phyloP scores from a whole-genome alignment of 768 basidiomycete species.

The Rhizopogon vulgaris region DNA sequence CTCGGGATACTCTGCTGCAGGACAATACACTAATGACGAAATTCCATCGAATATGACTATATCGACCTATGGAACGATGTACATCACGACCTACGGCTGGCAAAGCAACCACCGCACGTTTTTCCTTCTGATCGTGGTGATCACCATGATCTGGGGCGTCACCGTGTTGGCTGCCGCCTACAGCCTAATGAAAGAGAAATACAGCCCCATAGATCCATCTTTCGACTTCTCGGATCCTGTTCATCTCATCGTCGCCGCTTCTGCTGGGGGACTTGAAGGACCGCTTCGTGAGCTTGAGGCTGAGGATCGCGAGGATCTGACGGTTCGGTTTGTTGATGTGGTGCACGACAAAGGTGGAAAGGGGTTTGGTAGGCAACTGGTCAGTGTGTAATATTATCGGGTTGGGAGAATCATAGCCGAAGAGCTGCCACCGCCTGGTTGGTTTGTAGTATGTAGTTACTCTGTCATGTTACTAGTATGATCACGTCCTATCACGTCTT shows the following conservation, averaged over 20 bases:
- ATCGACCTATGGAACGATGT: neutral
- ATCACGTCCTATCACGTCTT: no score
- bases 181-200: neutral
- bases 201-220: neutral
- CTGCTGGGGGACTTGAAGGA: neutral
- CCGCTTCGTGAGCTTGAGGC: neutral
- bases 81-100: conserved; percentile 1
- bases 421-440: neutral
- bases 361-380: neutral
- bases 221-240: neutral
- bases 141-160: neutral
- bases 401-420: no score
- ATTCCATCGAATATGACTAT: neutral
- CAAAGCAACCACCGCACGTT: neutral
- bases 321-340: neutral
- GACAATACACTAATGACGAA: neutral
- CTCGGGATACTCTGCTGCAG: conserved; percentile 1
- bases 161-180: neutral
- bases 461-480: no score
- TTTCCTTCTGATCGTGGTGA: neutral
- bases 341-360: neutral
- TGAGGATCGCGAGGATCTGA: neutral
- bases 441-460: neutral
- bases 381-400: neutral
- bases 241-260: neutral